A percentile compares a stretch with the other conserved stretches of the same genome.
These are phyloP conservation scores for Aspergillus hancockii DNA, from an alignment of 495 filamentous ascomycete genomes.

Conservation along the genomic window DNA sequence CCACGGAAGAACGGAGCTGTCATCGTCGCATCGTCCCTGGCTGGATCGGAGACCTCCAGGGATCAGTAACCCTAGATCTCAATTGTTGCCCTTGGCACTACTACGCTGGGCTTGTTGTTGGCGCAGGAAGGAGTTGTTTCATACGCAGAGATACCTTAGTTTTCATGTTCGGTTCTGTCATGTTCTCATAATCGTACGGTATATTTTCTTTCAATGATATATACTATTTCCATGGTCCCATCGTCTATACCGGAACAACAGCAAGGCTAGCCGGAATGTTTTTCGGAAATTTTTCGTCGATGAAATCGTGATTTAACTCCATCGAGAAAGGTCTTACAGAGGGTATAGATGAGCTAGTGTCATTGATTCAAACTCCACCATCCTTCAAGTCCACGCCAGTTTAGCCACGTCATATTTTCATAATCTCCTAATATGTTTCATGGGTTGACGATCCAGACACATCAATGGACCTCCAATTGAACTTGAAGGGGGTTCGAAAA, in stretches of 20 bases:
- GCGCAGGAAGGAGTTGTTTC: not conserved
- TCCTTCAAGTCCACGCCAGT: not conserved
- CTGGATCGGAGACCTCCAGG: not conserved
- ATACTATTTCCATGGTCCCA: not conserved
- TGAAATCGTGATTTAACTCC: no score
- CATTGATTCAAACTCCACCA: not conserved
- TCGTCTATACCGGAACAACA: not conserved
- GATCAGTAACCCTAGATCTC: not conserved
- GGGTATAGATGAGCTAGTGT: no score
- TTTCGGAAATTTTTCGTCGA: no score
- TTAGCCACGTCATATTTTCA: not conserved
- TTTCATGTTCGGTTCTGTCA: not conserved
- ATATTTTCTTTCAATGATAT: not conserved
- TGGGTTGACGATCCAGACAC: not conserved
- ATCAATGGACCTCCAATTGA: not conserved
- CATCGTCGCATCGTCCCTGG: not conserved
- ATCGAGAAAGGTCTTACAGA: no score
- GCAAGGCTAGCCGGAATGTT: no score
- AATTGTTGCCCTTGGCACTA: not conserved
- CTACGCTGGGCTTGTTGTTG: not conserved
- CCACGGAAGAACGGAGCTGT: not conserved
- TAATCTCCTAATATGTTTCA: not conserved
- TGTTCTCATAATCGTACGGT: not conserved
- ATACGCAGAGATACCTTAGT: conserved; percentile 2
- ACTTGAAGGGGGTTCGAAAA: no score